Evolutionary conservation across 768 basidiomycete genomes (phyloP).

Genomic region (Omphalotus guepiniiformis): DNA sequence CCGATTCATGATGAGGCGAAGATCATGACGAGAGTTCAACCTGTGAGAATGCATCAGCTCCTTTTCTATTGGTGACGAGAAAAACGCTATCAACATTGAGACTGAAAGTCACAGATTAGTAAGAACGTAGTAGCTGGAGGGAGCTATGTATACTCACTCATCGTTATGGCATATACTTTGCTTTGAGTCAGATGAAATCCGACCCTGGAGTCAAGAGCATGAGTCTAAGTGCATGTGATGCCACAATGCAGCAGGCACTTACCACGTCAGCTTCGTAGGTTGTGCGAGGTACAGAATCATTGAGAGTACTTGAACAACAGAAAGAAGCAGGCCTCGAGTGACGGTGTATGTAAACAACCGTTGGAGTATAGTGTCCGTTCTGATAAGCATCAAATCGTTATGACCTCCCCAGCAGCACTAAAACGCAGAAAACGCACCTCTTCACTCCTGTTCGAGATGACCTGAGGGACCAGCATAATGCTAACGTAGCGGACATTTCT

Average conservation of each 20-base stretch:
- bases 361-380: conserved; percentile 2
- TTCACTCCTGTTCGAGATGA: neutral
- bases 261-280: conserved; percentile 4
- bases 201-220: neutral
- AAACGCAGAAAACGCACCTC: neutral
- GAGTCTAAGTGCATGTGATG: too few relatives aligned
- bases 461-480: conserved; percentile 1
- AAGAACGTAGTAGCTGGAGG: too few relatives aligned
- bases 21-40: conserved; percentile 1
- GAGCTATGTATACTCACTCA: neutral
- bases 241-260: neutral
- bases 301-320: conserved; percentile 2
- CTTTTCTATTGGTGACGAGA: too few relatives aligned
- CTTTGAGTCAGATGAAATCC: conserved; percentile 5
- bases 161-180: conserved; percentile 7
- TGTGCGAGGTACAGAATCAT: neutral
- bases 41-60: neutral
- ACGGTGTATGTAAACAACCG: neutral
- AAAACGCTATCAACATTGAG: neutral
- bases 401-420: neutral
- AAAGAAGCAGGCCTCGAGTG: conserved; percentile 3
- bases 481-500: neutral
- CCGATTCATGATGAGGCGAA: neutral
- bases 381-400: neutral
- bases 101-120: neutral